phyloP scores from a whole-genome alignment of 2,329 filamentous ascomycete genomes.

The Neobulgaria alba region DNA sequence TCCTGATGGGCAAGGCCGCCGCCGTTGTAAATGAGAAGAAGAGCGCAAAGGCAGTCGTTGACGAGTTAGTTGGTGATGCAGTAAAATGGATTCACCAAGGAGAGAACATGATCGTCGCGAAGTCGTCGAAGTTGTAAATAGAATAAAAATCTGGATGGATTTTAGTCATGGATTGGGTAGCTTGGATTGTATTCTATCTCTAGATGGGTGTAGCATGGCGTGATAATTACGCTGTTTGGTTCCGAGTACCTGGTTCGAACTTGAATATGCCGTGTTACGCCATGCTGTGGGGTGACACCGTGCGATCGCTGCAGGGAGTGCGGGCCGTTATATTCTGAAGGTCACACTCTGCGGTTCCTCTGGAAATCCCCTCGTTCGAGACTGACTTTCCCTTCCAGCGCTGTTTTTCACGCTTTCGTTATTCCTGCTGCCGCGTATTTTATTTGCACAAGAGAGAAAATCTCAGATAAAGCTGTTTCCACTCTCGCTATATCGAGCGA shows the following conservation, averaged over 20 bases:
- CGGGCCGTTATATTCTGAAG: not conserved
- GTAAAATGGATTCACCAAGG: constrained; percentile 61
- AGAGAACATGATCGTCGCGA: constrained; percentile 46
- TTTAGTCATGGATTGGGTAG: not conserved
- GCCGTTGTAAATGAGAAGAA: constrained; percentile 92
- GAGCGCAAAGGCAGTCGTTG: constrained; percentile 81
- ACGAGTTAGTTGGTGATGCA: constrained; percentile 85
- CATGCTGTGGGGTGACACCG: not conserved
- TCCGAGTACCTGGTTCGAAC: not conserved
- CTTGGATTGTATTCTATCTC: too few species aligned
- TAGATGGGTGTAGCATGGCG: not conserved
- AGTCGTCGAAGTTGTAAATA: constrained; percentile 52
- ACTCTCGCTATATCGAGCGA: too few species aligned
- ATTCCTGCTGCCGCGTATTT: not conserved
- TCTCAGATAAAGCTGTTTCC: too few species aligned
- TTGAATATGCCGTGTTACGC: not conserved
- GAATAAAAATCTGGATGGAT: not conserved
- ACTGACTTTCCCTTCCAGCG: too few species aligned
- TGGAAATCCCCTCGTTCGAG: not conserved
- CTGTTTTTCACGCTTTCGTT: not conserved
- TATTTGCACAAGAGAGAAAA: too few species aligned
- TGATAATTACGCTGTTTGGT: not conserved
- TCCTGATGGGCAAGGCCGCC: constrained; percentile 93
- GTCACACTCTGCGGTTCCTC: not conserved
- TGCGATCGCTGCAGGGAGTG: not conserved